Base-by-base conservation (phyloP, 768 basidiomycete genomes). In the Tricholoma terreum region DNA sequence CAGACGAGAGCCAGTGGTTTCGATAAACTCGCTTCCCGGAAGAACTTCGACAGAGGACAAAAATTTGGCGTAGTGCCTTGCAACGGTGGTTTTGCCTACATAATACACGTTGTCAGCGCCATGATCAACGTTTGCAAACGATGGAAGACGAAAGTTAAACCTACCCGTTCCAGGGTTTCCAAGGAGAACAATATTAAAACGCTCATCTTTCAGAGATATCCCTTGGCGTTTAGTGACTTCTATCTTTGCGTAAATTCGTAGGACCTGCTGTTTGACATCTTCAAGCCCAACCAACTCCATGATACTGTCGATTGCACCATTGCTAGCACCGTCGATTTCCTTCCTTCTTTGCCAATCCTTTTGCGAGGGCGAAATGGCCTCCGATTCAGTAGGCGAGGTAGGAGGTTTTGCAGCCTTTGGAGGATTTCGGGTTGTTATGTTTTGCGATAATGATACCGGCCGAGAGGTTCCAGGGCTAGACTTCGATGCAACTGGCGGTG, bases 121-220 rank as follows among this genome's bases (percentile, higher is more conserved):
- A 4, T 1, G 34, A 14, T 40, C 55, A 11, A 59, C n/a, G n/a
- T n/a, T n/a, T n/a, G n/a, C n/a, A n/a, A n/a, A n/a, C n/a, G n/a
- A n/a, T n/a, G n/a, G n/a, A n/a, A n/a, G n/a, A n/a, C n/a, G n/a
- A n/a, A n/a, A n/a, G n/a, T n/a, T n/a, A 34, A 19, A 61, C 74
- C 24, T 58, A 88, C 87, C 87, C 66, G 88, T 89, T 9, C 88
- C 87, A 3, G 87, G 88, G 62, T 89, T 89, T 11, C 87, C 87
- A 0, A 87, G 78, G 10, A 89, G 71, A 11, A 76, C 78, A n/a
- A 80, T 75, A 67, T 89, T 87, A 64, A 85, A 82, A 0, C 87
- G 73, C 54, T 88, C 85, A 30, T 77, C 74, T 21, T 80, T 75
- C 12, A 84, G 59, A 4, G 84, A 76, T 0, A 76, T 69, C 15